Evolutionary conservation across 1,284 basidiomycete species (phyloP), one percentile per base, ranked within the genome.

Genomic region (Xerocomus nothofagi): DNA sequence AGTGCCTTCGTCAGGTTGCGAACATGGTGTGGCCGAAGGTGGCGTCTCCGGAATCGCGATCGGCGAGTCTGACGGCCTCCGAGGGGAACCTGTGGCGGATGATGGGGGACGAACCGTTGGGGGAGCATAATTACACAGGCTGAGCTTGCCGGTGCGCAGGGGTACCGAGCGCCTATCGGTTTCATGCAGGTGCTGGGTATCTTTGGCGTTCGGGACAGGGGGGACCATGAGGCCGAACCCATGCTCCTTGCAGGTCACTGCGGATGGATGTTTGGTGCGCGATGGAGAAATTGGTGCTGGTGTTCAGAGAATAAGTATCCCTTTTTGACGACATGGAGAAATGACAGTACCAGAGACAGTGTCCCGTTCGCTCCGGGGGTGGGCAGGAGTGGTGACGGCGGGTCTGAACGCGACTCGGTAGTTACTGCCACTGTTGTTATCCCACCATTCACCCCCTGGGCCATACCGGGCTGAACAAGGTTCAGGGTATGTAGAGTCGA

Each of bases 361-460:
- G 17, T 63, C 63, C 14, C 55, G 39, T 30, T 42, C 61, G n/a
- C 6, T 41, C 10, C 23, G 43, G 0, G 26, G 4, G 14, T 17
- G 8, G 12, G 34, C 7, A 4, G 42, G 12, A 4, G 39, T 1
- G 1, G 44, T 6, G 1, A 39, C 43, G 32, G 52, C 54, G 47
- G 69, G 63, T 44, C 72, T 67, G 67, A 89, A 89, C 11, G 65
- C 71, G 49, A 97, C 75, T 45, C 81, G 74, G 71, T 94, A 97
- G 69, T 97, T 95, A 58, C 69, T 62, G 1, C 84, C 86, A 14
- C 68, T 73, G 61, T 96, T 97, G 70, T 94, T 96, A 73, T 97
- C 94, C 94, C 95, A 97, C 76, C 81, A 77, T 75, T 85, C 71
- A 62, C 84, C 67, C 56, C 73, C 60, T 4, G 61, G 49, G 65